Base-by-base conservation (phyloP, 176 grass and related monocot species). In the Cenchrus fungigraminus region DNA sequence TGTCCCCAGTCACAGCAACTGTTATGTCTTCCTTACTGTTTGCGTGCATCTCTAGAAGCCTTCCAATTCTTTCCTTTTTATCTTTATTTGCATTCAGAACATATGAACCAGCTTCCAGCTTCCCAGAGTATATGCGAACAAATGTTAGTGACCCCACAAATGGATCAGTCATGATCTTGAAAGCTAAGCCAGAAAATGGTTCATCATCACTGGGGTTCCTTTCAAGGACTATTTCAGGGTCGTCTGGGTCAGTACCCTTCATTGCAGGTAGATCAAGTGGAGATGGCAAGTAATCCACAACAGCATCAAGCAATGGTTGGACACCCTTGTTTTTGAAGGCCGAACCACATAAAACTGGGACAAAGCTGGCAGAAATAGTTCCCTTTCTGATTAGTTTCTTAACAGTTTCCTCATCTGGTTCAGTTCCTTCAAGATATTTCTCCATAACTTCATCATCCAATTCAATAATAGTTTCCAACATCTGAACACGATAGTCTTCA, bases 271-370 rank as follows among this genome's bases (percentile, higher is more conserved):
- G 51, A 59, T 98, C 93, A 78, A 98, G 58, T 12, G 97, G 97
- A 12, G 84, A 95, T 62, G 97, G 97, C 84, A 95, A 91, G 85
- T 93, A 98, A 86, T 98, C 96, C 15, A 98, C 91, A 81, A 98
- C 96, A 85, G 96, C 91, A 92, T 98, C 91, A 82, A 98, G 89
- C 83, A 98, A 89, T 56, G 93, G 93, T 62, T 98, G 96, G 54
- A 98, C 96, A 73, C 96, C 96, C 82, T 95, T 98, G 84, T 98
- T 98, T 90, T 98, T 95, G 70, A 98, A 98, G 68, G 96, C 96
- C 71, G 96, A 92, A 67, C 96, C 96, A 83, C 96, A 98, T 73
- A 98, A 84, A 87, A 98, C 91, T 76, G 96, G 93, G 60, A 98
- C 96, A 79, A 98, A 98, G 53, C 71, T 94, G 68, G 73, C 84